Percentiles rank a stretch among this genome's conserved stretches.
These are phyloP conservation scores for Chrysoporthe cubensis DNA, from an alignment of 2,329 filamentous ascomycete species.

Conservation along the genomic window DNA sequence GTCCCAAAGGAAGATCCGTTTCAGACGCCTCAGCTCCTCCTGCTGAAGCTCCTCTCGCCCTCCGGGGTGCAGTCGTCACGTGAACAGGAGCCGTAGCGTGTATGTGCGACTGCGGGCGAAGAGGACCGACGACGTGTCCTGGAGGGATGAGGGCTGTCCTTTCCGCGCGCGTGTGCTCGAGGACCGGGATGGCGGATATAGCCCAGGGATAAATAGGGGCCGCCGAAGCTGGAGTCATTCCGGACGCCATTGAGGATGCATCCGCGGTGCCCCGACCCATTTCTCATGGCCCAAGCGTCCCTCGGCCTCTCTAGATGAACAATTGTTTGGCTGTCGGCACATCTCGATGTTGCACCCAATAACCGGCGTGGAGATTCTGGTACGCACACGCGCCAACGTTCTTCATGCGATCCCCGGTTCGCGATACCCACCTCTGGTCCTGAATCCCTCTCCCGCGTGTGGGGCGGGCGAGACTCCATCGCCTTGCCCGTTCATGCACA, in stretches of 20 bases:
- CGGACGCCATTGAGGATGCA: neutral
- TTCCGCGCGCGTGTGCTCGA: neutral
- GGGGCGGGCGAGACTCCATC: neutral
- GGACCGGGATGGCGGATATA: conserved; percentile 5
- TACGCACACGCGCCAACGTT: neutral
- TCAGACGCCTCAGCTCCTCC: too few relatives aligned
- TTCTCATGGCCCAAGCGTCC: neutral
- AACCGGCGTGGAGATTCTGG: neutral
- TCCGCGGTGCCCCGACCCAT: neutral
- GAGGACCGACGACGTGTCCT: too few relatives aligned
- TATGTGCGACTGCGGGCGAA: too few relatives aligned
- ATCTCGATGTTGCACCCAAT: conserved; percentile 1
- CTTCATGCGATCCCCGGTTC: conserved; percentile 10
- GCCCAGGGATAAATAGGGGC: conserved; percentile 14
- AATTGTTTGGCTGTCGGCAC: conserved; percentile 2
- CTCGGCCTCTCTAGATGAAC: neutral
- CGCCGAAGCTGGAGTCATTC: neutral
- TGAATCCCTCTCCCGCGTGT: neutral
- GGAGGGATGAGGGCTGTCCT: neutral
- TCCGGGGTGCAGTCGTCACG: too few relatives aligned
- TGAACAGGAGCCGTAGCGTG: too few relatives aligned
- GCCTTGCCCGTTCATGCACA: conserved; percentile 4
- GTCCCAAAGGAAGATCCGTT: too few relatives aligned
- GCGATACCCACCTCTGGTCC: conserved; percentile 1
- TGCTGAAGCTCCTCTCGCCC: too few relatives aligned